Conservation (phyloP, 148 eudicot species). For the Rhododendron ovatum region DNA sequence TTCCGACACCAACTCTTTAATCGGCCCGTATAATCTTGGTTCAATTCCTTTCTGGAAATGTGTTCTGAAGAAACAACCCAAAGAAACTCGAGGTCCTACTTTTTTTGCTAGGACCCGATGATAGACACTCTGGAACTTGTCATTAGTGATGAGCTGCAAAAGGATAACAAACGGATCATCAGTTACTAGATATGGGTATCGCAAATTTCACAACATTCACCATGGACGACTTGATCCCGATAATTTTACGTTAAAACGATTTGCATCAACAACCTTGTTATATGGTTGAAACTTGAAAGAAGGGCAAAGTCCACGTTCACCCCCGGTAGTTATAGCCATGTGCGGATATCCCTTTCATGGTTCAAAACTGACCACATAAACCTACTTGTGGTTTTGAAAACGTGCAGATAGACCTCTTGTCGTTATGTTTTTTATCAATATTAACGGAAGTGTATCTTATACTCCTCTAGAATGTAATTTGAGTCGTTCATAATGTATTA, state of each 20-base stretch:
- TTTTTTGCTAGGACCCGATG: constrained; percentile 39
- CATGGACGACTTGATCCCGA: background rate
- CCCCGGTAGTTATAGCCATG: too few relatives aligned
- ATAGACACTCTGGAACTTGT: constrained; percentile 49
- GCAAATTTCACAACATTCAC: background rate
- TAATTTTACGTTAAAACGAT: background rate
- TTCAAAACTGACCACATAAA: too few relatives aligned
- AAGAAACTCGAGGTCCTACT: constrained; percentile 52
- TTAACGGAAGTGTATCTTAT: too few relatives aligned
- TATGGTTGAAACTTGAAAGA: background rate
- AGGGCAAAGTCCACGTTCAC: too few relatives aligned
- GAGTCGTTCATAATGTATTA: too few relatives aligned
- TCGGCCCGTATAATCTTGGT: constrained; percentile 40
- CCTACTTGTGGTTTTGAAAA: too few relatives aligned
- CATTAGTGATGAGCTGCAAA: constrained; percentile 48
- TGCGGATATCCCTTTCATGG: too few relatives aligned
- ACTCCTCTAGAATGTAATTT: too few relatives aligned
- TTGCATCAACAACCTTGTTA: background rate
- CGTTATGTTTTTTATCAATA: too few relatives aligned
- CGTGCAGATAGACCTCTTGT: too few relatives aligned
- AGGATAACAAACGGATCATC: background rate
- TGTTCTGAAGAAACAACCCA: constrained; percentile 50
- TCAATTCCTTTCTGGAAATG: constrained; percentile 1
- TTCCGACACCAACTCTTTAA: constrained; percentile 29
- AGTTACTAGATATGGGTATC: background rate